Evolutionary conservation across 140 eudicot species (phyloP).

Genomic region (Oenanthe javanica): DNA sequence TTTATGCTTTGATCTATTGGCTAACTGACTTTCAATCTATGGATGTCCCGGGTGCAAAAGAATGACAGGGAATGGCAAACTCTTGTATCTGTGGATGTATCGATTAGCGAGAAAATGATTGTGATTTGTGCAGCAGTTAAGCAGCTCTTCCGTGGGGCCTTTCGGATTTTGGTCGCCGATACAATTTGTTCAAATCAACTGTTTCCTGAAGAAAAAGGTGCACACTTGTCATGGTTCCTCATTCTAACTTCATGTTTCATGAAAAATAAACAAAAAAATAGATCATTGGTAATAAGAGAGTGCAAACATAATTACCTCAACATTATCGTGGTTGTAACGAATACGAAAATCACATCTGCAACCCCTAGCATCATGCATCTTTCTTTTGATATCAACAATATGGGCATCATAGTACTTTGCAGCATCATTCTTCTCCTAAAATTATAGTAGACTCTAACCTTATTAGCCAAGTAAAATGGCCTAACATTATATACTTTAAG

Average conservation of each 20-base stretch:
- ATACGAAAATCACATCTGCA: constrained; percentile 75
- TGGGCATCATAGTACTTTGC: constrained; percentile 76
- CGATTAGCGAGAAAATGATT: neutral
- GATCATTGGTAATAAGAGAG: neutral
- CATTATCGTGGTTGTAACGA: constrained; percentile 56
- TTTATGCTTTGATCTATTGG: neutral
- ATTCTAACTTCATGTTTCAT: neutral
- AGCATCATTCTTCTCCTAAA: constrained; percentile 62
- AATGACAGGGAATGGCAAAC: neutral
- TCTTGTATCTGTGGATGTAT: neutral
- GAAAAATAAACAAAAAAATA: neutral
- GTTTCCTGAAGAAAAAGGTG: constrained; percentile 41
- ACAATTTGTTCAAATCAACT: constrained; percentile 65
- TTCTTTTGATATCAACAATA: constrained; percentile 50
- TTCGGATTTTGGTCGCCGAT: constrained; percentile 35
- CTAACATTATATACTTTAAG: neutral
- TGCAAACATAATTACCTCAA: constrained; percentile 41
- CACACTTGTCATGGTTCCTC: neutral
- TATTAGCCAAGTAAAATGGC: neutral
- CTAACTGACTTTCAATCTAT: neutral
- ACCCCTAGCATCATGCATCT: constrained; percentile 84
- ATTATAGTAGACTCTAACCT: neutral
- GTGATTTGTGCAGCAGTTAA: neutral
- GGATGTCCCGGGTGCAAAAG: no score
- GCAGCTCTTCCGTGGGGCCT: neutral